Evolutionary conservation across 805 yeast species (phyloP).

Genomic region (Candida coleopterorum): DNA sequence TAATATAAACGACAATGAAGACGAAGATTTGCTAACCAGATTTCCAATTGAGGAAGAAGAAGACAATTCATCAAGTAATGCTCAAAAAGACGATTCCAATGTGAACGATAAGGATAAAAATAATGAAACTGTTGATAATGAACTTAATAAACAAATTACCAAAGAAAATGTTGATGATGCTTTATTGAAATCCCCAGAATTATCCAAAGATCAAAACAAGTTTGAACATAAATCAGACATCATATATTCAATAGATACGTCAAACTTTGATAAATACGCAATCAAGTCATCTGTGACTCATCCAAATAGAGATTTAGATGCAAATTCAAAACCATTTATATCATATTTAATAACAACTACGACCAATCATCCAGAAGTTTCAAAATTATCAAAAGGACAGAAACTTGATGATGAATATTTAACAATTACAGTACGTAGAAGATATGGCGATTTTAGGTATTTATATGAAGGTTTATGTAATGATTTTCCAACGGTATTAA

Average conservation of each 20-base stretch:
- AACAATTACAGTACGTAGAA: conserved; percentile 56
- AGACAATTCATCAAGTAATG: background rate
- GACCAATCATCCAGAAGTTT: conserved; percentile 58
- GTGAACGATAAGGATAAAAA: background rate
- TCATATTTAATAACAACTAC: conserved; percentile 64
- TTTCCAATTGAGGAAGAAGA: conserved; percentile 5
- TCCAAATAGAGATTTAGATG: conserved; percentile 67
- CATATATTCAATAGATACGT: conserved; percentile 2
- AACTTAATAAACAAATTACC: background rate
- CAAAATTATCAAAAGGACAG: conserved; percentile 21
- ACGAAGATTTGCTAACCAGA: conserved; percentile 2
- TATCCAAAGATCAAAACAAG: background rate
- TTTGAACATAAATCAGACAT: too few relatives aligned
- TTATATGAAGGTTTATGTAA: conserved; percentile 67
- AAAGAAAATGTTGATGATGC: background rate
- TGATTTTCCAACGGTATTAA: conserved; percentile 79
- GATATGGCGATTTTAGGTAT: conserved; percentile 84
- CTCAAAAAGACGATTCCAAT: too few relatives aligned
- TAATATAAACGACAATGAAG: background rate
- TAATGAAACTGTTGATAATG: background rate
- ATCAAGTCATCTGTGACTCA: conserved; percentile 41
- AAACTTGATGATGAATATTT: conserved; percentile 12
- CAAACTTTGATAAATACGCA: conserved; percentile 12
- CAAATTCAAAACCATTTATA: conserved; percentile 68
- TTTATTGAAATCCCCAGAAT: background rate